A percentile compares a stretch with the other conserved stretches of the same genome.
Conservation (phyloP, 768 basidiomycete species). For the Coprinopsis strossmayeri region DNA sequence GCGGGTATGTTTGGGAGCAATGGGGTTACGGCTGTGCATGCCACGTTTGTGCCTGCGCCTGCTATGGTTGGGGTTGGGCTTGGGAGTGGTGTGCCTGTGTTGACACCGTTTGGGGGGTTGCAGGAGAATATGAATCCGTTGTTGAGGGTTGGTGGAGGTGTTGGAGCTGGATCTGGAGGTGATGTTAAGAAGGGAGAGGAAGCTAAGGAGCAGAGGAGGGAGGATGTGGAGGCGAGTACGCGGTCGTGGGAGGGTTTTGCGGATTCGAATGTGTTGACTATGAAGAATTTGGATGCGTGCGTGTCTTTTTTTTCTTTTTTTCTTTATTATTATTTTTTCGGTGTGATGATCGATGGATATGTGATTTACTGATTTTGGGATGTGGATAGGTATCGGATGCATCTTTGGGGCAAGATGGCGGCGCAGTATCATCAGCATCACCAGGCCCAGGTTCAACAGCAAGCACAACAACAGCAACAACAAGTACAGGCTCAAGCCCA, state of each 20-base stretch:
- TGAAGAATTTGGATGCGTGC: conserved; percentile 81
- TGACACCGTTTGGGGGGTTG: conserved; percentile 22
- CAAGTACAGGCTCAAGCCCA: too few species aligned
- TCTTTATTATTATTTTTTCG: conserved; percentile 5
- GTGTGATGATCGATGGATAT: background rate
- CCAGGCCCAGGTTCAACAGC: conserved; percentile 29
- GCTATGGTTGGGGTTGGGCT: conserved; percentile 26
- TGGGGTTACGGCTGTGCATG: conserved; percentile 81
- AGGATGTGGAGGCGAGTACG: conserved; percentile 10
- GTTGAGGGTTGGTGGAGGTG: conserved; percentile 5
- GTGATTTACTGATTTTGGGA: background rate
- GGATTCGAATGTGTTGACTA: conserved; percentile 77
- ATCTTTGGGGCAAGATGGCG: conserved; percentile 89
- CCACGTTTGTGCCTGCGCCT: conserved; percentile 63
- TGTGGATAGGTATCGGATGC: conserved; percentile 65
- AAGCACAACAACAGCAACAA: conserved; percentile 14
- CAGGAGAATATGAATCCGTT: conserved; percentile 78
- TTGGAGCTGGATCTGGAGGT: conserved; percentile 2
- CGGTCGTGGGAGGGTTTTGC: conserved; percentile 68
- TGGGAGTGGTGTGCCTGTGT: conserved; percentile 12
- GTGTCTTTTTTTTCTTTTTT: conserved; percentile 20
- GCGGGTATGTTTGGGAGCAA: conserved; percentile 28
- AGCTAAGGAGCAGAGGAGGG: conserved; percentile 5
- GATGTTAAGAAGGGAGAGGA: conserved; percentile 2
- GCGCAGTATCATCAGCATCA: conserved; percentile 51